Evolutionary conservation across 495 filamentous ascomycete genomes (phyloP).

Genomic region (Penicillium pancosmium): DNA sequence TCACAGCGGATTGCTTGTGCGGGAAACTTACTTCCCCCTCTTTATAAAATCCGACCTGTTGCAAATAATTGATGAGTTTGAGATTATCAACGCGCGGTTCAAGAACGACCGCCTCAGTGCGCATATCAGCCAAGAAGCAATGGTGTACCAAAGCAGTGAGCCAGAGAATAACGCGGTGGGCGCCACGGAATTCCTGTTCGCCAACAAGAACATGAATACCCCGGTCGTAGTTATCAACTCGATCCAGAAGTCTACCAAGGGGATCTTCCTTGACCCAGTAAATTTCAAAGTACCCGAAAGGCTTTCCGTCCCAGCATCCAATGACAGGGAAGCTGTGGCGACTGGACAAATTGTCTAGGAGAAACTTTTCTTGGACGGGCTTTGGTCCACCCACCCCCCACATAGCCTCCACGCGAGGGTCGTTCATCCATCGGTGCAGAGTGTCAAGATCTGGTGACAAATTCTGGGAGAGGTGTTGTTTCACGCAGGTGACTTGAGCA

Average conservation of each 20-base stretch:
- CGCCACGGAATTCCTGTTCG: slow-evolving; percentile 87
- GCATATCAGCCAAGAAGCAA: slow-evolving; percentile 74
- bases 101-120: slow-evolving; percentile 79
- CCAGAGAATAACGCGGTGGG: slow-evolving; percentile 75
- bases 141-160: slow-evolving; percentile 83
- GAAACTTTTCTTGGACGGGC: slow-evolving; percentile 66
- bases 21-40: slow-evolving; percentile 87
- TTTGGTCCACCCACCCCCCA: slow-evolving; percentile 76
- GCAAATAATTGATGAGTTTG: slow-evolving; percentile 81
- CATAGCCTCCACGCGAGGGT: slow-evolving; percentile 76
- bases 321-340: slow-evolving; percentile 88
- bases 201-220: slow-evolving; percentile 88
- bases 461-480: slow-evolving; percentile 32
- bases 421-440: slow-evolving; percentile 87
- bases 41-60: slow-evolving; percentile 79
- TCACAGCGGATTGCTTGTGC: slow-evolving; percentile 89
- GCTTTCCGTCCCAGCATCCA: slow-evolving; percentile 91
- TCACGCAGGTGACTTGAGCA: slow-evolving; percentile 29
- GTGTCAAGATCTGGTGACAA: slow-evolving; percentile 67
- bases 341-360: slow-evolving; percentile 62
- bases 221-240: slow-evolving; percentile 78
- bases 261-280: slow-evolving; percentile 98
- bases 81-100: slow-evolving; percentile 92
- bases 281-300: slow-evolving; percentile 96
- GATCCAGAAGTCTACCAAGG: slow-evolving; percentile 66